Base-by-base conservation (phyloP, 108 stramenopile genomes). In the Skeletonema costatum region DNA sequence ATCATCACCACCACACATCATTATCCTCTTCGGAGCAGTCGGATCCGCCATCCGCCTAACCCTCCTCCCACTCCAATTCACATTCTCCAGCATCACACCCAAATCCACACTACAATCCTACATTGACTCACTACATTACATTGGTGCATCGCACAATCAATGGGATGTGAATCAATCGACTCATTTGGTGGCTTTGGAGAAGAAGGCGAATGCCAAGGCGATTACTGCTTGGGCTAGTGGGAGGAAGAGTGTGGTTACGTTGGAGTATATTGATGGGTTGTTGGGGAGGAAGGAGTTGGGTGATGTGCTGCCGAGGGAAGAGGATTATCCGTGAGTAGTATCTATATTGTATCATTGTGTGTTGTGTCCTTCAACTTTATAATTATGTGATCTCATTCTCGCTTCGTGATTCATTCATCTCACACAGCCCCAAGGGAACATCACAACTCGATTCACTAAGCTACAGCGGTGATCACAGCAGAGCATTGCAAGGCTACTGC, bases 211-310 rank as follows among this genome's bases (percentile, higher is more conserved):
- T 8, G 84, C 84, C 32, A 85, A 85, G 65, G 70, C 70, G 30
- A 85, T 85, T 32, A 74, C 68, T 71, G 84, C 84, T n/a, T 85
- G 84, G 84, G 84, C 84, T 17, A 72, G 70, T 16, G 70, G 84
- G 35, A 51, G 84, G 35, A 51, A 70, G 50, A 75, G 74, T 5
- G 39, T 72, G 13, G 84, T 85, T 5, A 81, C 84, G 7, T 36
- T 36, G 44, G 80, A 32, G 38, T 85, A 77, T 39, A 17, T 85
- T 1, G 48, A 68, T 51, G 66, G 75, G 14, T 61, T 85, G 63
- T 39, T 85, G 50, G 41, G 41, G 32, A 76, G 84, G 60, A 60
- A 36, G 65, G n/a, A 66, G 13, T 48, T 70, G 25, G 13, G 5
- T 9, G 76, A 77, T 19, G 41, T 32, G 6, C 14, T 85, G 41